Evolutionary conservation across 2,329 filamentous ascomycete species (phyloP).

Genomic region (Thelonectria discophora): DNA sequence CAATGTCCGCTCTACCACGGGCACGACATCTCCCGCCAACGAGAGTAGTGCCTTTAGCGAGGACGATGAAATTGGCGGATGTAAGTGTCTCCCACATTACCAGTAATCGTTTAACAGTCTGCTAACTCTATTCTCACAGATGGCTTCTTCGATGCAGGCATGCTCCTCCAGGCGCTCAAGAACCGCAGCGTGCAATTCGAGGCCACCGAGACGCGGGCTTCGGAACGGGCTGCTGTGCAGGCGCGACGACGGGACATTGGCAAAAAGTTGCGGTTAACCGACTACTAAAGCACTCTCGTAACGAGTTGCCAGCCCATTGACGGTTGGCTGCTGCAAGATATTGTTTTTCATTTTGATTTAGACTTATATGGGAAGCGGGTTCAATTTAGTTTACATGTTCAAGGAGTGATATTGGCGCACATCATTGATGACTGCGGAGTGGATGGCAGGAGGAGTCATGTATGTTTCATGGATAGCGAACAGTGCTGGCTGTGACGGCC

Average conservation of each 20-base stretch:
- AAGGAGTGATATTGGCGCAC: constrained; percentile 3
- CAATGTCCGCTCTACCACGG: constrained; percentile 52
- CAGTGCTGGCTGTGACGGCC: constrained; percentile 2
- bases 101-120: constrained; percentile 1
- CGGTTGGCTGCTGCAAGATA: background rate
- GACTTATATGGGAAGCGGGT: constrained; percentile 6
- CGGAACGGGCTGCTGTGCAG: constrained; percentile 67
- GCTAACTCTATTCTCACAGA: constrained; percentile 64
- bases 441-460: constrained; percentile 1
- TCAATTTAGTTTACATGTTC: constrained; percentile 1
- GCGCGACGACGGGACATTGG: constrained; percentile 73
- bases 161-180: constrained; percentile 89
- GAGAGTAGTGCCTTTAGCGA: constrained; percentile 80
- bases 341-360: background rate
- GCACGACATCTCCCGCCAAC: constrained; percentile 68
- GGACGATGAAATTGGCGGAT: constrained; percentile 90
- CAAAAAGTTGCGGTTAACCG: constrained; percentile 75
- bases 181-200: constrained; percentile 68
- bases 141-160: constrained; percentile 96
- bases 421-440: background rate
- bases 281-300: constrained; percentile 62
- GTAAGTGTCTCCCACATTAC: constrained; percentile 66
- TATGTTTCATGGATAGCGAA: constrained; percentile 16
- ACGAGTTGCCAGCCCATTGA: background rate
- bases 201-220: constrained; percentile 60